Evolutionary conservation across 2,329 filamentous ascomycete genomes (phyloP).

Genomic region (Beauveria medogensis): DNA sequence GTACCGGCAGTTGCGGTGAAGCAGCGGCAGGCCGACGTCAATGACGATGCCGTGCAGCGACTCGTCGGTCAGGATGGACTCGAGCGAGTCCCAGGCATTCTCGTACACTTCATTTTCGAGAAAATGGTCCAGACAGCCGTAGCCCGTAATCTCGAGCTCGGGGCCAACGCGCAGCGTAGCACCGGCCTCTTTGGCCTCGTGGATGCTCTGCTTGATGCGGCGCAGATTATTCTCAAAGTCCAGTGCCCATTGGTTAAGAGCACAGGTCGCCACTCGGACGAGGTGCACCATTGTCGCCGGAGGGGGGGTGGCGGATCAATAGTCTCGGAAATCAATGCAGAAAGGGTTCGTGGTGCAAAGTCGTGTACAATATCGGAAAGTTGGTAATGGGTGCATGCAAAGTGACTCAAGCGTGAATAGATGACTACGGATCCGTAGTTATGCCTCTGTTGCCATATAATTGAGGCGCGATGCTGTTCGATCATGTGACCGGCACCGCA

Average conservation of each 20-base stretch:
- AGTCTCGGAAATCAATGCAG: neutral
- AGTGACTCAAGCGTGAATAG: neutral
- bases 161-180: constrained; percentile 56
- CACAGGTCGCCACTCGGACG: constrained; percentile 28
- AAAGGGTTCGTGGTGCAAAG: neutral
- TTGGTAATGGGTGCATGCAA: neutral
- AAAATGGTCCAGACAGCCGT: constrained; percentile 26
- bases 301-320: neutral
- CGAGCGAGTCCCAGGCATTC: constrained; percentile 25
- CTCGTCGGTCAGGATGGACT: constrained; percentile 24
- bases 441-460: neutral
- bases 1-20: constrained; percentile 28
- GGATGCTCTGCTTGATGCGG: constrained; percentile 56
- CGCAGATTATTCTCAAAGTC: constrained; percentile 57
- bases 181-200: constrained; percentile 48
- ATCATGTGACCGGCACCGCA: neutral
- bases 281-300: constrained; percentile 19
- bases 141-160: constrained; percentile 33
- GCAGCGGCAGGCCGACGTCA: constrained; percentile 21
- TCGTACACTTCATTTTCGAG: constrained; percentile 26
- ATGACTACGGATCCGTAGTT: neutral
- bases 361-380: neutral
- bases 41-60: constrained; percentile 23
- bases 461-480: neutral
- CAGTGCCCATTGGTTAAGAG: constrained; percentile 33